These are phyloP conservation scores for Aegle marmelos DNA, from an alignment of 345 rosid genomes.

Conservation along the genomic window DNA sequence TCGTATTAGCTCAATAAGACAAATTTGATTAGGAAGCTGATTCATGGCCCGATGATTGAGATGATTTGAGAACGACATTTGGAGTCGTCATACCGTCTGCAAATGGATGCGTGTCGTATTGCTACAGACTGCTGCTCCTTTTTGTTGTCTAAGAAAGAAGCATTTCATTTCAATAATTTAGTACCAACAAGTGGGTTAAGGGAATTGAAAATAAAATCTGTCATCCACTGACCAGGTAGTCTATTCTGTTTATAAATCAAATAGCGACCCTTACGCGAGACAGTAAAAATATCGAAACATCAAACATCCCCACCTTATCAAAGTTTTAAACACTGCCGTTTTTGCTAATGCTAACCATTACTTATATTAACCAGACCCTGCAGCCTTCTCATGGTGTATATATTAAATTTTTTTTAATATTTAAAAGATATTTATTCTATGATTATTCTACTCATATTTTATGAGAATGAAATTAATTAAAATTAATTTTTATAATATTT, in stretches of 20 bases:
- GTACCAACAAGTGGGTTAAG: neutral
- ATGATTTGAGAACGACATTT: neutral
- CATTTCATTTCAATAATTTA: conserved; percentile 6
- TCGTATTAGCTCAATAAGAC: neutral
- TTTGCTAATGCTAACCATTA: too few species aligned
- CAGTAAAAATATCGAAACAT: neutral
- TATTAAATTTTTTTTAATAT: too few species aligned
- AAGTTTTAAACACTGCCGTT: too few species aligned
- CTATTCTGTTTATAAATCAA: neutral
- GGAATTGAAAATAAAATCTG: neutral
- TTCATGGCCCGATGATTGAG: neutral
- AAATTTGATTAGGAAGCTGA: neutral
- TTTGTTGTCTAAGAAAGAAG: neutral
- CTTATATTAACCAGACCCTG: too few species aligned
- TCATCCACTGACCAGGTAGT: neutral
- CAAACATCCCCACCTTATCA: too few species aligned
- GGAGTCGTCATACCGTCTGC: neutral
- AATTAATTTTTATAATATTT: too few species aligned
- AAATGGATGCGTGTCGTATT: conserved; percentile 8
- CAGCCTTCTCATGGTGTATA: too few species aligned
- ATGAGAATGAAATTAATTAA: too few species aligned
- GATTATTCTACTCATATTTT: too few species aligned
- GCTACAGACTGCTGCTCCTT: neutral
- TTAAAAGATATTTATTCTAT: too few species aligned
- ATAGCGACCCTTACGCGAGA: neutral